Percentiles rank a stretch among this genome's conserved stretches.
These are phyloP conservation scores for Didymella pinodella DNA, from an alignment of 2,329 filamentous ascomycete species.

Conservation along the genomic window DNA sequence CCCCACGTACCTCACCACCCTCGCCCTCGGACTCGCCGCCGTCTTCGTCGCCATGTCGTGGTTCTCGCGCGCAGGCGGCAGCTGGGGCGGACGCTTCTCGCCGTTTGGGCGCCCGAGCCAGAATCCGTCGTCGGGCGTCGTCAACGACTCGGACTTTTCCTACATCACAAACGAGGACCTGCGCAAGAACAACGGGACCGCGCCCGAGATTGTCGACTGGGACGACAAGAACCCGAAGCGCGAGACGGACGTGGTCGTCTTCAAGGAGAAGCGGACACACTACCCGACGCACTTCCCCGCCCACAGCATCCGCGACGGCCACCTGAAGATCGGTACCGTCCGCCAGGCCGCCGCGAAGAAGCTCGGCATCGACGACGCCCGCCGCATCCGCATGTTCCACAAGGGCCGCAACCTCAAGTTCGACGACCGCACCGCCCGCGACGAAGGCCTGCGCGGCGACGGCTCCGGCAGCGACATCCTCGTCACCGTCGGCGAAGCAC, in stretches of 20 bases:
- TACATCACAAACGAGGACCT: constrained; percentile 84
- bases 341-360: constrained; percentile 72
- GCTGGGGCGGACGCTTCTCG: constrained; percentile 57
- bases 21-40: constrained; percentile 49
- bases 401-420: constrained; percentile 77
- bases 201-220: constrained; percentile 50
- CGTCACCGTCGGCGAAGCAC: constrained; percentile 63
- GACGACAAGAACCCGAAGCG: constrained; percentile 54
- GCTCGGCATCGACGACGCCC: constrained; percentile 66
- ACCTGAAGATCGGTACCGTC: constrained; percentile 71
- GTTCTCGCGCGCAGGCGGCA: constrained; percentile 55
- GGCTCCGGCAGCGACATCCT: constrained; percentile 67
- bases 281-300: constrained; percentile 77
- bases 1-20: constrained; percentile 43
- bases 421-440: constrained; percentile 63
- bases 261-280: constrained; percentile 71
- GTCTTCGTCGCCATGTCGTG: constrained; percentile 57
- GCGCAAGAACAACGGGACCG: constrained; percentile 54
- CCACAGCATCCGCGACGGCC: constrained; percentile 77
- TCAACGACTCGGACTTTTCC: constrained; percentile 79
- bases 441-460: constrained; percentile 66
- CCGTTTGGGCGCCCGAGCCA: constrained; percentile 57
- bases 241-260: constrained; percentile 73
- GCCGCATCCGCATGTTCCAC: constrained; percentile 72
- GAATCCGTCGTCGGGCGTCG: constrained; percentile 57